Conservation (phyloP, 805 yeast species). For the Spathaspora boniae region DNA sequence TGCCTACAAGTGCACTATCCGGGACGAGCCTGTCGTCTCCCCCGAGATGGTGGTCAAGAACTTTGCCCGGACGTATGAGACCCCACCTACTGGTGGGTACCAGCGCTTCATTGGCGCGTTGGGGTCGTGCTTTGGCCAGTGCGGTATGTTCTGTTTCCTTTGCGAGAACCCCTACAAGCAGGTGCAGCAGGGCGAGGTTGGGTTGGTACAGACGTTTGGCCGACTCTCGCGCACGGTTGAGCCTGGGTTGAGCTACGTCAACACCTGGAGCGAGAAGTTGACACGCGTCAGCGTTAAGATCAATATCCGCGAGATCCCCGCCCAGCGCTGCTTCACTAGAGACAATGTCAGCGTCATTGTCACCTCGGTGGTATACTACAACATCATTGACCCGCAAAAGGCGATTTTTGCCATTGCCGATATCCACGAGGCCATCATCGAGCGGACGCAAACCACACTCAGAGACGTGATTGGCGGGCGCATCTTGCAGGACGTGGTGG, state of each 20-base stretch:
- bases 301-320: slow-evolving; percentile 60
- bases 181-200: slow-evolving; percentile 67
- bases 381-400: slow-evolving; percentile 63
- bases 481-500: slow-evolving; percentile 66
- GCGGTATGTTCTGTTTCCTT: slow-evolving; percentile 55
- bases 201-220: slow-evolving; percentile 64
- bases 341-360: slow-evolving; percentile 63
- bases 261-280: slow-evolving; percentile 60
- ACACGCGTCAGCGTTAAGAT: slow-evolving; percentile 50
- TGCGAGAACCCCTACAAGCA: slow-evolving; percentile 59
- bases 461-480: slow-evolving; percentile 70
- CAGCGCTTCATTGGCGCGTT: slow-evolving; percentile 34
- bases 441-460: slow-evolving; percentile 69
- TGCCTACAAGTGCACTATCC: slow-evolving; percentile 12
- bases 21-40: slow-evolving; percentile 23
- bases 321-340: slow-evolving; percentile 66
- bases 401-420: slow-evolving; percentile 56
- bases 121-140: slow-evolving; percentile 49
- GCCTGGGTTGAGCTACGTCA: slow-evolving; percentile 65
- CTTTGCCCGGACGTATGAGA: slow-evolving; percentile 39
- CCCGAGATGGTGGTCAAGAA: slow-evolving; percentile 41
- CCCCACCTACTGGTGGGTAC: slow-evolving; percentile 39
- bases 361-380: slow-evolving; percentile 65
- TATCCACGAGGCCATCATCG: slow-evolving; percentile 54
- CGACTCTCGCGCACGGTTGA: slow-evolving; percentile 61